These are phyloP conservation scores for Colletotrichum sp. DNA, from an alignment of 2,329 filamentous ascomycete species.

Conservation along the genomic window DNA sequence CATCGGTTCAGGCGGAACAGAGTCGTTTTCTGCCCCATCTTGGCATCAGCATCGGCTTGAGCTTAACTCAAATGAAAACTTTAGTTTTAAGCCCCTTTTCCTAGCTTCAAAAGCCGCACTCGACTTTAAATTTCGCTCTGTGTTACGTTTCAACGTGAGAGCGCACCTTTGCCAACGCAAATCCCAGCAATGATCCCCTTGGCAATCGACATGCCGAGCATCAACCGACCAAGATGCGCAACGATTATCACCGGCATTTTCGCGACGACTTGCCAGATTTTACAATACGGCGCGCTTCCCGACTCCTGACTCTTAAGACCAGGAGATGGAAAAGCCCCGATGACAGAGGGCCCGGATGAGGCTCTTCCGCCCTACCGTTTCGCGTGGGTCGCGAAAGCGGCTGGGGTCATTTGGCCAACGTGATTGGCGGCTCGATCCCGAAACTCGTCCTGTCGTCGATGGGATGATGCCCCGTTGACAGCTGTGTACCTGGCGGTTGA, in stretches of 20 bases:
- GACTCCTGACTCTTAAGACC: neutral
- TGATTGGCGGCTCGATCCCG: neutral
- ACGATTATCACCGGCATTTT: neutral
- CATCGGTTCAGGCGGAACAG: neutral
- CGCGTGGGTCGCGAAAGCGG: neutral
- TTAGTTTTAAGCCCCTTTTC: neutral
- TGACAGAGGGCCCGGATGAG: neutral
- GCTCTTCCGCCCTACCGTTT: constrained; percentile 2
- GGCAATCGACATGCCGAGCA: neutral
- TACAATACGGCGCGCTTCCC: neutral
- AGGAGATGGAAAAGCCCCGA: neutral
- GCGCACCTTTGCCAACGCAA: neutral
- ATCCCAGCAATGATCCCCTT: neutral
- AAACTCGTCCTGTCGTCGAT: constrained; percentile 2
- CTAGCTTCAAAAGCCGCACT: neutral
- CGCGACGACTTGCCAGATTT: constrained; percentile 1
- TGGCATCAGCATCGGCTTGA: neutral
- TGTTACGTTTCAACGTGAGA: neutral
- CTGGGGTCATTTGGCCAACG: neutral
- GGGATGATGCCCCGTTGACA: constrained; percentile 11
- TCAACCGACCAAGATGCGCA: neutral
- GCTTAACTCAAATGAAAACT: constrained; percentile 3
- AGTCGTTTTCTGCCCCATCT: neutral
- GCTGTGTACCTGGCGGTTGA: neutral
- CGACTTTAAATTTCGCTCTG: neutral